A percentile compares a stretch with the other conserved stretches of the same genome.
Conservation (phyloP, 306 rosid genomes). For the Prunus persica region DNA sequence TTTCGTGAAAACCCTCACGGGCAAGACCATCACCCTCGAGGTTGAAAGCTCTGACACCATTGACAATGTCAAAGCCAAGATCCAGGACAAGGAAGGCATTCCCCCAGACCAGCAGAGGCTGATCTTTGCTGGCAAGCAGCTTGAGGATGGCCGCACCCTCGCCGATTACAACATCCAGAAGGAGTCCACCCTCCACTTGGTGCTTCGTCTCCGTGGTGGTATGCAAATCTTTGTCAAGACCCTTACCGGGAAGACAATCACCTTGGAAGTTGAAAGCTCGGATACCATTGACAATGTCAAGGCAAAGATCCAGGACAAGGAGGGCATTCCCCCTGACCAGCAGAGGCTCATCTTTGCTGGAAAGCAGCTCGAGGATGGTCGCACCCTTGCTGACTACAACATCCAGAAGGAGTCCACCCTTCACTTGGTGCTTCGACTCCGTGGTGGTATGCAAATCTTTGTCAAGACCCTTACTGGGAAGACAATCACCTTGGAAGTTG, state of each 20-base stretch:
- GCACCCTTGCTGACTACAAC: conserved; percentile 11
- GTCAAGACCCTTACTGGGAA: conserved; percentile 22
- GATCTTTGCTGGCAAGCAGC: too few relatives aligned
- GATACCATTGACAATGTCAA: conserved; percentile 24
- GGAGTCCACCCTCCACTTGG: too few relatives aligned
- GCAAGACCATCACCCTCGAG: conserved; percentile 21
- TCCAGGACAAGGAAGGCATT: too few relatives aligned
- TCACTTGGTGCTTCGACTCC: conserved; percentile 16
- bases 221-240: too few relatives aligned
- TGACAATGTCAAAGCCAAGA: too few relatives aligned
- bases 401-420: conserved; percentile 25
- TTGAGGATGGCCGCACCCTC: too few relatives aligned
- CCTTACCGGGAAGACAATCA: too few relatives aligned
- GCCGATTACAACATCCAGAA: too few relatives aligned
- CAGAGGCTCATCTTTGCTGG: conserved; percentile 24
- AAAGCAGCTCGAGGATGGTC: conserved; percentile 20
- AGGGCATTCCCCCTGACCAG: conserved; percentile 23
- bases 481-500: conserved; percentile 24
- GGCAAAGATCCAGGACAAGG: conserved; percentile 25
- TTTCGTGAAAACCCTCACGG: conserved; percentile 25
- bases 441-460: conserved; percentile 28
- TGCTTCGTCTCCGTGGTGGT: too few relatives aligned
- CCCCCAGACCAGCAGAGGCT: too few relatives aligned
- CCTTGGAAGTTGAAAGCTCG: not conserved
- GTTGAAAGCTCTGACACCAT: not conserved